Conservation (phyloP, 805 yeast species). For the Wickerhamomyces kurtzmanii region DNA sequence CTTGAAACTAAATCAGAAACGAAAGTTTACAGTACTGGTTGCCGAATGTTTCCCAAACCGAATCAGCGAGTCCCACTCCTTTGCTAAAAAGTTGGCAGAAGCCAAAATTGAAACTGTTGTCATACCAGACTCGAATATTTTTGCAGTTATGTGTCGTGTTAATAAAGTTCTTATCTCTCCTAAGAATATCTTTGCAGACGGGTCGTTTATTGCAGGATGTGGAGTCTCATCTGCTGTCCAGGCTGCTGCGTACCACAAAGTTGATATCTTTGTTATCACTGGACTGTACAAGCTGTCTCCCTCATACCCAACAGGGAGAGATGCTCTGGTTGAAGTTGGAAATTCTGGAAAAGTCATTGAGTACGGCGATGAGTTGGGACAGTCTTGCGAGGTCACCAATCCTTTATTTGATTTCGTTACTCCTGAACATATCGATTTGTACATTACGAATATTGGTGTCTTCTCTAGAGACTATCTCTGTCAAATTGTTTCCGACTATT, state of each 20-base stretch:
- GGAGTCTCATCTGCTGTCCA: slow-evolving; percentile 93
- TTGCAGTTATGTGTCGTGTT: slow-evolving; percentile 94
- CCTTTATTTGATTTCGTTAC: slow-evolving; percentile 86
- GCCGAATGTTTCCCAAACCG: slow-evolving; percentile 92
- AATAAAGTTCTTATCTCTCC: slow-evolving; percentile 95
- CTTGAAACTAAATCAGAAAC: slow-evolving; percentile 76
- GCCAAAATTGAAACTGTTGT: slow-evolving; percentile 85
- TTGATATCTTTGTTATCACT: slow-evolving; percentile 95
- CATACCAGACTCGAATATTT: slow-evolving; percentile 87
- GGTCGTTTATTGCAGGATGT: slow-evolving; percentile 82
- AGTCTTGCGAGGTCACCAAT: slow-evolving; percentile 72
- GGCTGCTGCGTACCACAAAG: slow-evolving; percentile 88
- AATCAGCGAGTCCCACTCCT: slow-evolving; percentile 62
- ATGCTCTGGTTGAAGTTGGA: slow-evolving; percentile 80
- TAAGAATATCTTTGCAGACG: slow-evolving; percentile 88
- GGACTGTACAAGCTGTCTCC: slow-evolving; percentile 93
- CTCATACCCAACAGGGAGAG: slow-evolving; percentile 81
- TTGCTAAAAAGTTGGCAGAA: slow-evolving; percentile 71
- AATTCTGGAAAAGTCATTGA: slow-evolving; percentile 84
- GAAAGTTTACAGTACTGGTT: slow-evolving; percentile 85
- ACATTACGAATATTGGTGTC: slow-evolving; percentile 71
- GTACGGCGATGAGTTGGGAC: slow-evolving; percentile 63
- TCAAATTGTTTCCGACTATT: slow-evolving; percentile 90
- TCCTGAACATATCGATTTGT: slow-evolving; percentile 91
- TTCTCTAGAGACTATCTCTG: slow-evolving; percentile 15